Conservation (phyloP, 1,139 yeast genomes). For the Kodamaea fungicola region DNA sequence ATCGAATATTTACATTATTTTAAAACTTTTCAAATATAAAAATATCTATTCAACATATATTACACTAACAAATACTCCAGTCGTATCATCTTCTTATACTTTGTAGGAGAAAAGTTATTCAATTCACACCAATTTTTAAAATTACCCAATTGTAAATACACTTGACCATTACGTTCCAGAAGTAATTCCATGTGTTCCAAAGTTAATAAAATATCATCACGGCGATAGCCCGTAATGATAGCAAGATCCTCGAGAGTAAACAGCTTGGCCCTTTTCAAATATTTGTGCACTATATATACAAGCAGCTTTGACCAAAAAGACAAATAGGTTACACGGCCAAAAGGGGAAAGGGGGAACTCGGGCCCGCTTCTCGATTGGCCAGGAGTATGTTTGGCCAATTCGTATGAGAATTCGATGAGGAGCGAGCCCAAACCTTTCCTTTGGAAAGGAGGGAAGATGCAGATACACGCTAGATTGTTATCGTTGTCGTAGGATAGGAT, state of each 20-base stretch:
- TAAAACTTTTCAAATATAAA: too few species aligned
- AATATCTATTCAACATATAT: not conserved
- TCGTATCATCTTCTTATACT: conserved; percentile 24
- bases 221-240: conserved; percentile 61
- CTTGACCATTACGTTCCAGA: conserved; percentile 12
- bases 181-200: conserved; percentile 60
- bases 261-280: conserved; percentile 11
- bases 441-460: conserved; percentile 91
- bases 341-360: conserved; percentile 82
- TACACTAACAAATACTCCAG: conserved; percentile 22
- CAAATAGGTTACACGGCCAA: conserved; percentile 70
- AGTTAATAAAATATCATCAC: conserved; percentile 64
- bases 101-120: conserved; percentile 21
- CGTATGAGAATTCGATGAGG: conserved; percentile 80
- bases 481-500: conserved; percentile 78
- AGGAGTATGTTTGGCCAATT: conserved; percentile 53
- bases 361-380: conserved; percentile 71
- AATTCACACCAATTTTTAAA: conserved; percentile 29
- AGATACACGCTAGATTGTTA: conserved; percentile 80
- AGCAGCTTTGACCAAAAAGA: conserved; percentile 68
- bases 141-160: conserved; percentile 19
- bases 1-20: too few species aligned
- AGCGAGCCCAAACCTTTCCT: conserved; percentile 72
- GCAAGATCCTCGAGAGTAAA: conserved; percentile 55
- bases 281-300: conserved; percentile 17